These are phyloP conservation scores for Rickenella mellea DNA, from an alignment of 768 basidiomycete genomes.

Conservation along the genomic window DNA sequence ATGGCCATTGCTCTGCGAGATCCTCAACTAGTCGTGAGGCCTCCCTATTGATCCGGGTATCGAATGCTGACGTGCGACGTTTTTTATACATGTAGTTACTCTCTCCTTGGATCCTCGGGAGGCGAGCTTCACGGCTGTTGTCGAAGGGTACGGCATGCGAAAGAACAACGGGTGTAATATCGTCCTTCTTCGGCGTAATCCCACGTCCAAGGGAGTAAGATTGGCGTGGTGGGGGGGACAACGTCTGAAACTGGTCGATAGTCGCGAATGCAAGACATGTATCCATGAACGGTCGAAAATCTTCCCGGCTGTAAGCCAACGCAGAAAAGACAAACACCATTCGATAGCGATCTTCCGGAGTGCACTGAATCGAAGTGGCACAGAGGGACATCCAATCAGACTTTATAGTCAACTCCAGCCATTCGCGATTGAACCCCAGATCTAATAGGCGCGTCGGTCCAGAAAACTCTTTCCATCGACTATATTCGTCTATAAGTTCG, in stretches of 20 bases:
- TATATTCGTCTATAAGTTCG: no score
- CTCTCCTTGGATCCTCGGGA: neutral
- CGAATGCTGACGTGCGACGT: conserved; percentile 8
- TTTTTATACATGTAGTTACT: neutral
- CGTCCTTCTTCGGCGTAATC: no score
- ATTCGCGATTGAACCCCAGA: conserved; percentile 18
- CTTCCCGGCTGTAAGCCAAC: conserved; percentile 18
- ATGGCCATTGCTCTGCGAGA: conserved; percentile 13
- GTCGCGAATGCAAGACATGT: conserved; percentile 23
- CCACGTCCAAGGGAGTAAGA: no score
- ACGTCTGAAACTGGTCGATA: conserved; percentile 3
- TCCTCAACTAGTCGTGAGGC: neutral
- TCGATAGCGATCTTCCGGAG: conserved; percentile 10
- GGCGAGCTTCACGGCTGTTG: conserved; percentile 8
- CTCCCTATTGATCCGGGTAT: conserved; percentile 6
- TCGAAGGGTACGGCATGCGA: conserved; percentile 1
- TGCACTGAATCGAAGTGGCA: conserved; percentile 9
- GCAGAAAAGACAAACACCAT: conserved; percentile 23
- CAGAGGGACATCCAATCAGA: conserved; percentile 17
- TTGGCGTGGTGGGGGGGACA: conserved; percentile 11
- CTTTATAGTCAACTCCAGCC: conserved; percentile 15
- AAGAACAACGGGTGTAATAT: conserved; percentile 8
- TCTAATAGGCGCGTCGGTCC: no score
- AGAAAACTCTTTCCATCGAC: no score
- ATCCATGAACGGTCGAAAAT: conserved; percentile 11